These are phyloP conservation scores for Sarcodon sp. DNA, from an alignment of 768 basidiomycete genomes.

Conservation along the genomic window DNA sequence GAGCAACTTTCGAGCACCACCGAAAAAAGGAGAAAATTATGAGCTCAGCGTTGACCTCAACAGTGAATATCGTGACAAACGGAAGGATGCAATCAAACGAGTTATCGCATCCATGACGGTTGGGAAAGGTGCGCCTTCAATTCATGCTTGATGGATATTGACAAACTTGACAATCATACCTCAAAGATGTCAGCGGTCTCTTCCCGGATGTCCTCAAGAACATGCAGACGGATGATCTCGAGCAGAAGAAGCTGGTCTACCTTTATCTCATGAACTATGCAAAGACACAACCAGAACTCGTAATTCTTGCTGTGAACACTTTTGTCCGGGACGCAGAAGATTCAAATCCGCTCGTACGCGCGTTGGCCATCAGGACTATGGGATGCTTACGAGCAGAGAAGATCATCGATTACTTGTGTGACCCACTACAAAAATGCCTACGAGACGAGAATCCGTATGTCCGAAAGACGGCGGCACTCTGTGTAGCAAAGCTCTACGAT, in stretches of 20 bases:
- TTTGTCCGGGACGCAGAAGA: conserved; percentile 98
- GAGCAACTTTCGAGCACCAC: conserved; percentile 14
- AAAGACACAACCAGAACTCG: conserved; percentile 96
- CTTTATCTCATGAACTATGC: conserved; percentile 99
- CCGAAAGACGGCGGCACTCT: conserved; percentile 88
- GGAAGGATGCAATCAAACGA: conserved; percentile 97
- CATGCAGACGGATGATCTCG: conserved; percentile 98
- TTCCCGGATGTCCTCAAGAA: conserved; percentile 99
- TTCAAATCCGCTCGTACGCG: conserved; percentile 91
- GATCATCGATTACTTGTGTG: conserved; percentile 98
- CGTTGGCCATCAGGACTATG: conserved; percentile 96
- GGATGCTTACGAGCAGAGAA: conserved; percentile 94
- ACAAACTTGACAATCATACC: conserved; percentile 1
- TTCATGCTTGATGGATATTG: not conserved
- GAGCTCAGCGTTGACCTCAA: conserved; percentile 96
- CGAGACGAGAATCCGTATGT: conserved; percentile 97
- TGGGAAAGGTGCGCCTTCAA: conserved; percentile 70
- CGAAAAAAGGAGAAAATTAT: conserved; percentile 74
- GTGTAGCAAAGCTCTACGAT: conserved; percentile 96
- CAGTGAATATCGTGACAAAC: conserved; percentile 87
- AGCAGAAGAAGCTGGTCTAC: conserved; percentile 99
- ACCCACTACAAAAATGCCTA: conserved; percentile 84
- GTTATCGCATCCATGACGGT: conserved; percentile 99
- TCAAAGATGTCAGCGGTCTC: conserved; percentile 75
- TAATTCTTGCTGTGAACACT: conserved; percentile 97